Base-by-base conservation (phyloP, 805 yeast genomes). In the Saturnispora diversa region DNA sequence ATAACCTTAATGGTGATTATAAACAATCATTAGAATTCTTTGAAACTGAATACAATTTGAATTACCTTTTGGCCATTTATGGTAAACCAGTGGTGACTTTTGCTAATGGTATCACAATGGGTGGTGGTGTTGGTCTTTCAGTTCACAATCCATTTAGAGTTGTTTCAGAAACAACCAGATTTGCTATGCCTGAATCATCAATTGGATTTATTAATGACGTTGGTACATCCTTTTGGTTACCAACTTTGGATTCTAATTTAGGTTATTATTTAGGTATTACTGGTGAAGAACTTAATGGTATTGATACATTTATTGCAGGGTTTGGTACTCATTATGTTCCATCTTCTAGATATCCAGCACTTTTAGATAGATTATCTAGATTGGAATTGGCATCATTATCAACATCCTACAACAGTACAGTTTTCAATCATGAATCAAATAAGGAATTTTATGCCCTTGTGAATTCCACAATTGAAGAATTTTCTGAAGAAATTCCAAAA, bases 161-260 rank as follows among this genome's bases (percentile, higher is more conserved):
- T 28, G 94, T 94, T n/a, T 84, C 95, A 31, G 97, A 90, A 53
- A 73, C 75, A 52, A 88, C 97, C 9, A 72, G 80, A 58, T 74
- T 87, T 65, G 95, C 97, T 46, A 92, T 92, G 98, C 97, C 98
- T 7, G 97, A 92, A 63, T 83, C 94, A 70, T 87, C 84, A 54
- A 92, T 92, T 59, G 98, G 98, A 1, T 85, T 86, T 61, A 84
- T 85, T 64, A 94, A 95, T 16, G 98, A 92, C 60, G 97, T 92
- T 10, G 98, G 97, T 32, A 80, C 94, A 27, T 77, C 94, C 9
- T 90, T 85, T 63, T 88, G 87, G 63, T 66, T 92, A 51, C 87
- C 95, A 25, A 75, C 83, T 48, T 63, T 86, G 45, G 87, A 85
- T 52, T 85, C 84, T 39, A 77, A 84, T 50, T 64, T 88, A 45